phyloP scores from a whole-genome alignment of 148 eudicot genomes.

The Drosera capensis region DNA sequence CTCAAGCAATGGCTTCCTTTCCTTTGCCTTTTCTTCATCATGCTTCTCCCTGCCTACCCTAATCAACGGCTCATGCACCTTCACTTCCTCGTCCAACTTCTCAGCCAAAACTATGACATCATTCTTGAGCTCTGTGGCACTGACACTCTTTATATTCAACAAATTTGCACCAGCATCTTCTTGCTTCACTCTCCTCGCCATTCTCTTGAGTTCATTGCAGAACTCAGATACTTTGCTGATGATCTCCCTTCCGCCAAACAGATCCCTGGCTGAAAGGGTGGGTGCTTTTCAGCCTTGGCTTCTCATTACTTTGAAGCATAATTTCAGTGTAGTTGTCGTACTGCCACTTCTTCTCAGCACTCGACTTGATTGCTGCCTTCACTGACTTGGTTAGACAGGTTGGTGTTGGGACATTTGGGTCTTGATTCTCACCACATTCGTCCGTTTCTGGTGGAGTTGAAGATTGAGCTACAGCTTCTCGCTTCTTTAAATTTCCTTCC shows the following conservation, averaged over 20 bases:
- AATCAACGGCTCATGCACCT: constrained; percentile 53
- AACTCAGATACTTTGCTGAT: constrained; percentile 55
- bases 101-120: no score
- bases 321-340: constrained; percentile 14
- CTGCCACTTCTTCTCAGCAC: constrained; percentile 27
- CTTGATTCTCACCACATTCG: constrained; percentile 55
- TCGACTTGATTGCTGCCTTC: constrained; percentile 43
- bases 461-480: constrained; percentile 25
- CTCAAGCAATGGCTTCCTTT: constrained; percentile 24
- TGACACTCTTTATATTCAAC: constrained; percentile 7
- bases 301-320: constrained; percentile 13
- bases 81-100: constrained; percentile 8
- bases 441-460: constrained; percentile 1
- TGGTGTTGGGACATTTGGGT: constrained; percentile 54
- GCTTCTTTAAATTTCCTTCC: constrained; percentile 54
- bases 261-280: constrained; percentile 54
- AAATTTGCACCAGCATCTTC: constrained; percentile 15
- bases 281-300: constrained; percentile 34
- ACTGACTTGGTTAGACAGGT: constrained; percentile 17
- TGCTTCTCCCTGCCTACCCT: constrained; percentile 26
- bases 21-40: constrained; percentile 22
- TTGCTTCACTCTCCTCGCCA: constrained; percentile 22
- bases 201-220: constrained; percentile 42
- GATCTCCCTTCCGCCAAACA: constrained; percentile 60
- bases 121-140: constrained; percentile 2